Evolutionary conservation across 2,329 filamentous ascomycete species (phyloP).

Genomic region (Fusarium decemcellulare): DNA sequence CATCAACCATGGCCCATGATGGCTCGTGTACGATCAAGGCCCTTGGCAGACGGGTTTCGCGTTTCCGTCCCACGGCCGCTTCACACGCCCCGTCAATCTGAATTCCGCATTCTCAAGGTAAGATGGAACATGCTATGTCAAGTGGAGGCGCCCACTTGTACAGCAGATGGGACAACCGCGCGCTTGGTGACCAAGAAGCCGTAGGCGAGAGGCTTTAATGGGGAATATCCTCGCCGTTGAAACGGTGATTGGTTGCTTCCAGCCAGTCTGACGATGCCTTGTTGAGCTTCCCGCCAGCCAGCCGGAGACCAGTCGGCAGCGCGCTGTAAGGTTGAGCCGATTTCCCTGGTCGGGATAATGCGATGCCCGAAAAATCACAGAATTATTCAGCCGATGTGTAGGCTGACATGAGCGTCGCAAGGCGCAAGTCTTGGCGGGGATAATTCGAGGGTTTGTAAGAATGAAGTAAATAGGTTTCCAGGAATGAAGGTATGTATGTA

Average conservation of each 20-base stretch:
- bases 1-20: background rate
- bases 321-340: slow-evolving; percentile 4
- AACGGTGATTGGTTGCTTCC: background rate
- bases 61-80: too few relatives aligned
- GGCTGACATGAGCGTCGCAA: background rate
- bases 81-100: too few relatives aligned
- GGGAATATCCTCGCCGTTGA: background rate
- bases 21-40: too few relatives aligned
- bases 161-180: slow-evolving; percentile 2
- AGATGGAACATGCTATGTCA: too few relatives aligned
- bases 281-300: background rate
- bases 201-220: background rate
- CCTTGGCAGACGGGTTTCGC: too few relatives aligned
- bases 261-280: background rate
- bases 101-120: too few relatives aligned
- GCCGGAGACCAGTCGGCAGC: background rate
- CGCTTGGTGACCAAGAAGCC: slow-evolving; percentile 25
- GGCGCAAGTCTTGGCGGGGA: too few relatives aligned
- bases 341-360: background rate
- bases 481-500: too few relatives aligned
- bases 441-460: too few relatives aligned
- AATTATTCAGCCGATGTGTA: slow-evolving; percentile 4
- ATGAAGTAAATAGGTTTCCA: too few relatives aligned
- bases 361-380: background rate
- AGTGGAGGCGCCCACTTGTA: too few relatives aligned